Conservation (phyloP, 208 protist species). For the Leishmania lainsoni region DNA sequence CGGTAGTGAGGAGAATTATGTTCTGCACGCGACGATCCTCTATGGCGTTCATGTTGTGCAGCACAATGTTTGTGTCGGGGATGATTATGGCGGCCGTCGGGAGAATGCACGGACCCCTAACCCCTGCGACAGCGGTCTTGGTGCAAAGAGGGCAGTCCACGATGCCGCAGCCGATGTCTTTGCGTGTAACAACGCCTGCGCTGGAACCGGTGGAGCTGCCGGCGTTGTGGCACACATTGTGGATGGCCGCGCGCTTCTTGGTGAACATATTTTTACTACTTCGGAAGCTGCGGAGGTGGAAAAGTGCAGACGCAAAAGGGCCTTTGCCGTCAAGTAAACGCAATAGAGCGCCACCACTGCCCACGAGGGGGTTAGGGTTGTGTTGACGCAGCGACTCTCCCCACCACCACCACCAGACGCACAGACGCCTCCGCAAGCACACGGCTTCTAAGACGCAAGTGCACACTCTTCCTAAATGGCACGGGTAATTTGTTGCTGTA, state of each 20-base stretch:
- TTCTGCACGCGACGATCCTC: slow-evolving; percentile 81
- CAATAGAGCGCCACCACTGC: neutral
- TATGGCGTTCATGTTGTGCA: slow-evolving; percentile 93
- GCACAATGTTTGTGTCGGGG: slow-evolving; percentile 91
- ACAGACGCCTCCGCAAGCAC: neutral
- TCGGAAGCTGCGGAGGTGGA: neutral
- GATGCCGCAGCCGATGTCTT: slow-evolving; percentile 83
- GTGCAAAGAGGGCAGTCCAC: slow-evolving; percentile 59
- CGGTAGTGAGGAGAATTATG: slow-evolving; percentile 89
- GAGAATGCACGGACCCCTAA: slow-evolving; percentile 30
- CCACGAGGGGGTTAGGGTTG: neutral
- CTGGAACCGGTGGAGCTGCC: slow-evolving; percentile 9
- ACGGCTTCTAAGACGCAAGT: neutral
- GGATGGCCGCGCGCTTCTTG: slow-evolving; percentile 63
- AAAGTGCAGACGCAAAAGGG: neutral
- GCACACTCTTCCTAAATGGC: neutral
- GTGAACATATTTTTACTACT: slow-evolving; percentile 63
- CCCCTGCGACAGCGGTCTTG: slow-evolving; percentile 28
- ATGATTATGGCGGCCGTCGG: slow-evolving; percentile 57
- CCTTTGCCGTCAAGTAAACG: neutral
- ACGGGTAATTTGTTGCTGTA: neutral
- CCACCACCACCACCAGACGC: neutral
- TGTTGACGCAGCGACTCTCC: neutral
- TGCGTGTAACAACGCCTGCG: slow-evolving; percentile 56
- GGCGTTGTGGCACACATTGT: slow-evolving; percentile 43